Base-by-base conservation (phyloP, 352 stramenopile species). In the Aphanomyces stellatus region DNA sequence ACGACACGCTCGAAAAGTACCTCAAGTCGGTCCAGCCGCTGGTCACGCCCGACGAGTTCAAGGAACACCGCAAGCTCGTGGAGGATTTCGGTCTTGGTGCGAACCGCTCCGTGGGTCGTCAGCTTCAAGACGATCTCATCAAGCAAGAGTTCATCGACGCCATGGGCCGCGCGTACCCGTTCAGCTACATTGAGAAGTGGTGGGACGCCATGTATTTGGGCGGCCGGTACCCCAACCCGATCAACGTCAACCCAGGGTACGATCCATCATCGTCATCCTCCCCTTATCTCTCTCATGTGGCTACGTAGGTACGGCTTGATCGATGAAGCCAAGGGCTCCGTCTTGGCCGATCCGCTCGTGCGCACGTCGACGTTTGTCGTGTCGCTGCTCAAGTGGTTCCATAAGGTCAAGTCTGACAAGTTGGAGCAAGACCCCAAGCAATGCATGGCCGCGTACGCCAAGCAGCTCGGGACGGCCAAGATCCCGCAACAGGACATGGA, bases 161-260 rank as follows among this genome's bases (percentile, higher is more conserved):
- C 34, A 87, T 86, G 77, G 85, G 84, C 64, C 86, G 86, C 51
- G 79, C 79, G 56, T 97, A 96, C 70, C 90, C 91, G 22, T 95
- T 90, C 81, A 96, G 85, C 75, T 97, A 97, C 85, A 96, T 97
- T 60, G 90, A 97, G 69, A 71, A 79, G 33, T 88, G 94, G 74
- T 97, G 90, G 90, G 87, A 95, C 70, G 77, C 91, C 49, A 95
- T 95, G 89, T 97, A 97, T 71, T 70, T 97, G 2, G 84, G 80
- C 37, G 90, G 87, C 19, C 87, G 90, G 37, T 97, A 93, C 76
- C 82, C 90, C 70, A 82, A 87, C 24, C 90, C 90, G 33, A 91
- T 97, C 70, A 97, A 97, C 73, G 86, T 93, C 31, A 97, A 97
- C 64, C 89, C 90, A 11, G 88, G 86, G 57, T 94, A 96, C 67